Percentiles rank a stretch among this genome's conserved stretches.
These are phyloP conservation scores for Metarhizium humberi DNA, from an alignment of 2,329 filamentous ascomycete genomes.

Conservation along the genomic window DNA sequence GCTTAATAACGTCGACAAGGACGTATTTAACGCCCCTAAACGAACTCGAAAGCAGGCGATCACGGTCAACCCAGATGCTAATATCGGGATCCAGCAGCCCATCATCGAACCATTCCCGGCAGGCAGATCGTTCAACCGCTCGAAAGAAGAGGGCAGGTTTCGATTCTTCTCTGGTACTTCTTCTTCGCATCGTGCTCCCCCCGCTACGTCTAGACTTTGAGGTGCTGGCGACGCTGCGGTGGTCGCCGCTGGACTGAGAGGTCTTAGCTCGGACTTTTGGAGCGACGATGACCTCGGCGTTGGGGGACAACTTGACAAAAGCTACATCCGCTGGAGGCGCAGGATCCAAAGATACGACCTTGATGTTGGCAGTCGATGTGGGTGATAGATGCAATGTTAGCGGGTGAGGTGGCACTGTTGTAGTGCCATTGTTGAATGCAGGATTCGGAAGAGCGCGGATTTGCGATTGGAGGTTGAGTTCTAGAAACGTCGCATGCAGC, in stretches of 20 bases:
- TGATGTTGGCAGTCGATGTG: conserved; percentile 89
- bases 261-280: conserved; percentile 76
- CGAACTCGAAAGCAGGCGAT: conserved; percentile 61
- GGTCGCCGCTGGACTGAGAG: conserved; percentile 59
- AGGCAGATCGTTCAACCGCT: conserved; percentile 62
- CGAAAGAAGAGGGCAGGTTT: conserved; percentile 67
- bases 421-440: conserved; percentile 43
- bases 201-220: conserved; percentile 73
- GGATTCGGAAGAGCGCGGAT: conserved; percentile 91
- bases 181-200: conserved; percentile 57
- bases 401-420: conserved; percentile 56
- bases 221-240: conserved; percentile 68
- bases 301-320: conserved; percentile 87
- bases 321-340: conserved; percentile 55
- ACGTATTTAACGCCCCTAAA: conserved; percentile 72
- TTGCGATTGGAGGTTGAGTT: conserved; percentile 86
- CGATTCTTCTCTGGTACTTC: conserved; percentile 52
- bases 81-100: conserved; percentile 48
- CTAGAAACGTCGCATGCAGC: conserved; percentile 88
- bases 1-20: conserved; percentile 76
- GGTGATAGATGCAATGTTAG: conserved; percentile 89
- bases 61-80: conserved; percentile 76
- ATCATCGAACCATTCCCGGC: conserved; percentile 71
- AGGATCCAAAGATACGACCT: conserved; percentile 74
- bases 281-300: conserved; percentile 94